These are phyloP conservation scores for Somion occarium DNA, from an alignment of 1,284 basidiomycete genomes.

Conservation along the genomic window DNA sequence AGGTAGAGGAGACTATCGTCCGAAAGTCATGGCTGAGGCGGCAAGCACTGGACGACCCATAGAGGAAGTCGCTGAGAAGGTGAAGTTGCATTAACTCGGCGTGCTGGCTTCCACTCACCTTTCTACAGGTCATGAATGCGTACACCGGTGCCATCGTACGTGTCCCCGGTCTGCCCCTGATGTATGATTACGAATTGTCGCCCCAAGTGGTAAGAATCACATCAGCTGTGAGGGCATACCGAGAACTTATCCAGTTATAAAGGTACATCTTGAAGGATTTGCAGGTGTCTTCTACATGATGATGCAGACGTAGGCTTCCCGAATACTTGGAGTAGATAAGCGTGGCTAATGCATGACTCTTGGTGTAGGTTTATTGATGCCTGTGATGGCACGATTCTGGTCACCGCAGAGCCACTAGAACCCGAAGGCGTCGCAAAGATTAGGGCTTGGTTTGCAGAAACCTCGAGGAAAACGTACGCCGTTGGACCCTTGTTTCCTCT, in stretches of 20 bases:
- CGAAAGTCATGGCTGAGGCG: neutral
- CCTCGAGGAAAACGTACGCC: neutral
- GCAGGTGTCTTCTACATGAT: neutral
- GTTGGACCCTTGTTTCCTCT: constrained; percentile 1
- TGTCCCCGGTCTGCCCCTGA: constrained; percentile 1
- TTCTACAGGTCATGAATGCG: neutral
- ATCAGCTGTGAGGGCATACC: neutral
- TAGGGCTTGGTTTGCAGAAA: constrained; percentile 1
- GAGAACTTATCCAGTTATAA: too few species aligned
- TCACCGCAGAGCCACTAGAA: neutral
- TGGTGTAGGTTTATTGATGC: neutral
- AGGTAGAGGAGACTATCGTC: constrained; percentile 1
- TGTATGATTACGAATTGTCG: constrained; percentile 2
- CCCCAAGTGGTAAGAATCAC: neutral
- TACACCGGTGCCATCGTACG: neutral
- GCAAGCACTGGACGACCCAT: neutral
- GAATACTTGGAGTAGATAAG: neutral
- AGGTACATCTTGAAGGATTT: neutral
- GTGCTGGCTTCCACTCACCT: neutral
- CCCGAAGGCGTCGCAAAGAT: constrained; percentile 1
- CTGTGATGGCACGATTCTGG: constrained; percentile 1
- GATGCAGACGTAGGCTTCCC: neutral
- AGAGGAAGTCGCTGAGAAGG: constrained; percentile 4
- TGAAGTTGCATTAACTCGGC: neutral
- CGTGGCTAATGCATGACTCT: neutral